Base-by-base conservation (phyloP, 345 rosid genomes). In the Erysimum cheiranthoides region DNA sequence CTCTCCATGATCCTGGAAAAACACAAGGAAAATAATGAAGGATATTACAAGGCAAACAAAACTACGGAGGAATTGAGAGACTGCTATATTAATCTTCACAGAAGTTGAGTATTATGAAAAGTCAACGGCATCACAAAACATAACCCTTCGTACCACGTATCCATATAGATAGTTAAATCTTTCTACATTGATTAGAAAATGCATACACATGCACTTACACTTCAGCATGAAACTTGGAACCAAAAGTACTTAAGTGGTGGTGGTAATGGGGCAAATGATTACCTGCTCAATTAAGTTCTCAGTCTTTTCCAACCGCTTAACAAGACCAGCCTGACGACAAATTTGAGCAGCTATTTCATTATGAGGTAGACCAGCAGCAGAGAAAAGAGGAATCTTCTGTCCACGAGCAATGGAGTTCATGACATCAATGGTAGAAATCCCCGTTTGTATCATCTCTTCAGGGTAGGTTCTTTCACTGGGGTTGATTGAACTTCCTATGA, bases 341-440 rank as follows among this genome's bases (percentile, higher is more conserved):
- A 93, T 95, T 78, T 95, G 98, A 78, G 99, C 99, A 73, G 99
- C 99, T 10, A 95, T 95, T 86, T 95, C 99, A 74, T 95, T 95
- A 81, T 95, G 99, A 8, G 98, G 99, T 25, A 93, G 94, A 88
- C 99, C 99, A 68, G 99, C 99, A 84, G 99, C 99, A 75, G 99
- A 95, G 82, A 95, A 95, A 36, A 95, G 92, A 72, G 99, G 99
- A 74, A 95, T 95, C 67, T 95, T 95, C 74, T 95, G 98, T 77
- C 99, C 99, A 81, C 98, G 88, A 66, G 99, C 99, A 65, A 95
- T 93, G 58, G 99, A 95, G 79, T 95, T 95, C 99, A 95, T 95
- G 66, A 92, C 98, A 87, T 95, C 99, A 77, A 95, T 95, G 36
- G 98, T 95, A 49, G 99, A 95, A 80, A 95, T 95, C 71, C 99